Evolutionary conservation across 306 rosid genomes (phyloP), one percentile per base, ranked within the genome.

Genomic region (Begonia peltatifolia): DNA sequence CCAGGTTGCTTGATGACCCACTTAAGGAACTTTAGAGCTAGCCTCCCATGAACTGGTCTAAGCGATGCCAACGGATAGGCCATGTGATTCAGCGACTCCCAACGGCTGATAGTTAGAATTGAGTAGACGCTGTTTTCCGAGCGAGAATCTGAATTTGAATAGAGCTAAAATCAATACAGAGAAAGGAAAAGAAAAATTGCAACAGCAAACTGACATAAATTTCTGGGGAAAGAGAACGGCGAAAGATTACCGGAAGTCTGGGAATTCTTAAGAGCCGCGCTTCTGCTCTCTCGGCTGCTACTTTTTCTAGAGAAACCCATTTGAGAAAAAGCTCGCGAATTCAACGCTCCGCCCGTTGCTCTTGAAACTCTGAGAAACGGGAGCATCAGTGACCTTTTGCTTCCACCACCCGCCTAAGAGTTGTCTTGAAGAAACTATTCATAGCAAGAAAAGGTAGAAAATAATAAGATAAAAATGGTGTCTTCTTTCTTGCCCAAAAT

Each of bases 71-170:
- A 57, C 59, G 66, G 73, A 57, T 84, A 84, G 20, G 62, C 79
- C 94, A 84, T 84, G 59, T 68, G 71, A 65, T 81, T 84, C 49
- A 84, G 74, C 15, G 89, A 84, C 61, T 76, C 84, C 94, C 94
- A 81, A 47, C 90, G 84, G 74, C 77, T 78, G 4, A 84, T 16
- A 11, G 89, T 81, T 42, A 84, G 79, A 64, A 81, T 69, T 14
- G 82, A 49, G 58, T 81, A 84, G 55, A 84, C 71, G 59, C 94
- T 84, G 58, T 84, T 81, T 53, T 78, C 90, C 90, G 78, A 73
- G 2, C 67, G 66, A 18, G 62, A 58, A 60, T 56, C 68, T 71
- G 68, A 54, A 20, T 47, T 42, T 53, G 35, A 10, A 17, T 57
- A 11, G 41, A 13, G 43, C 8, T 10, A 10, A 10, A 44, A 11